Percentiles rank a stretch among this genome's conserved stretches.
Conservation (phyloP, 495 filamentous ascomycete genomes). For the Bombardia bombarda region DNA sequence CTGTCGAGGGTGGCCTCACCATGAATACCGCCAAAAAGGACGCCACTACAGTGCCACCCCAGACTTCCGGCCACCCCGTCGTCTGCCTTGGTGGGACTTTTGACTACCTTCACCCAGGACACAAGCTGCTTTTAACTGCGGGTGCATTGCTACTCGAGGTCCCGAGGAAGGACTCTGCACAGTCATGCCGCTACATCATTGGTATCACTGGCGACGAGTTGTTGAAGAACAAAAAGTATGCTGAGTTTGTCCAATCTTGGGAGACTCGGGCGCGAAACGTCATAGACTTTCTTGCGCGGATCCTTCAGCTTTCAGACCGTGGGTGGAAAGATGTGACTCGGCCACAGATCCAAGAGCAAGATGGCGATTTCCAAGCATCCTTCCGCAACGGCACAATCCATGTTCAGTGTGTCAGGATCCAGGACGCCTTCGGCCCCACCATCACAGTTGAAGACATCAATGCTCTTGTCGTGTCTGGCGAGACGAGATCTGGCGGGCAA, state of each 20-base stretch:
- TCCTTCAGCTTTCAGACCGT: conserved; percentile 48
- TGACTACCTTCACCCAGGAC: conserved; percentile 92
- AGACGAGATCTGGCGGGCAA: conserved; percentile 76
- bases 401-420: conserved; percentile 73
- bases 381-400: conserved; percentile 37
- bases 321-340: conserved; percentile 25
- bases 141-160: conserved; percentile 60
- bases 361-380: conserved; percentile 30
- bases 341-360: conserved; percentile 16
- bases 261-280: conserved; percentile 58
- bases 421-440: conserved; percentile 86
- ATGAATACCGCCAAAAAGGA: conserved; percentile 19
- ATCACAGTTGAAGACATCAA: conserved; percentile 72
- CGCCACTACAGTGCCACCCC: conserved; percentile 6
- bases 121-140: conserved; percentile 87
- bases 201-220: conserved; percentile 85
- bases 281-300: conserved; percentile 60
- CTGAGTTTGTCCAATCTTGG: conserved; percentile 73
- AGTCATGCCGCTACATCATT: conserved; percentile 54
- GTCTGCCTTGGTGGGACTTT: conserved; percentile 93
- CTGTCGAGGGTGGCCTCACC: conserved; percentile 40
- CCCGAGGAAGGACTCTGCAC: conserved; percentile 28
- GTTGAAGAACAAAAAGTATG: conserved; percentile 80
- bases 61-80: conserved; percentile 22
- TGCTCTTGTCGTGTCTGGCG: conserved; percentile 79